phyloP scores from a whole-genome alignment of 2,329 filamentous ascomycete species.

The Penicillium freii region DNA sequence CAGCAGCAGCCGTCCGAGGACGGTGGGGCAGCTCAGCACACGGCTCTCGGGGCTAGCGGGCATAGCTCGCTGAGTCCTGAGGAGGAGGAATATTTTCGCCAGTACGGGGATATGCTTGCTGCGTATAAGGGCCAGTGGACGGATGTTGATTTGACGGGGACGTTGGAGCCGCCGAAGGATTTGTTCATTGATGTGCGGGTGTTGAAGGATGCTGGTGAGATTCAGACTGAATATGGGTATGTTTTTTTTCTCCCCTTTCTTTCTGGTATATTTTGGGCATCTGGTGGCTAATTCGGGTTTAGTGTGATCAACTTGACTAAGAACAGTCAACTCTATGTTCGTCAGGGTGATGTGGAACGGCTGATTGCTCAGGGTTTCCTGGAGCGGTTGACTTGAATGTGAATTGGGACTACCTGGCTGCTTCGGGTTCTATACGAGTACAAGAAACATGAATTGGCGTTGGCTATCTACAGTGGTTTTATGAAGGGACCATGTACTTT shows the following conservation, averaged over 20 bases:
- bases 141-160: constrained; percentile 92
- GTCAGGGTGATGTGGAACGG: constrained; percentile 91
- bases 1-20: constrained; percentile 54
- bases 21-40: constrained; percentile 24
- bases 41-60: constrained; percentile 17
- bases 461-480: constrained; percentile 5
- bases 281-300: not conserved
- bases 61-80: constrained; percentile 84
- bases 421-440: constrained; percentile 15
- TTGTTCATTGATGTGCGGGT: constrained; percentile 96
- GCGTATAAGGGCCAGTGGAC: constrained; percentile 98
- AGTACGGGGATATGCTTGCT: constrained; percentile 88
- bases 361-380: constrained; percentile 93
- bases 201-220: constrained; percentile 93
- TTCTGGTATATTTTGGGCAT: not conserved
- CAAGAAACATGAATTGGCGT: constrained; percentile 9
- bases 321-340: constrained; percentile 96
- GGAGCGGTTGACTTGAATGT: constrained; percentile 74
- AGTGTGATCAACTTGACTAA: constrained; percentile 95
- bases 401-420: constrained; percentile 9
- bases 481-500: constrained; percentile 11
- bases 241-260: constrained; percentile 31
- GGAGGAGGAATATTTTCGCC: constrained; percentile 92
- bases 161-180: constrained; percentile 88
- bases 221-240: constrained; percentile 98